Base-by-base conservation (phyloP, 2,329 filamentous ascomycete species). In the Diaporthe eres region DNA sequence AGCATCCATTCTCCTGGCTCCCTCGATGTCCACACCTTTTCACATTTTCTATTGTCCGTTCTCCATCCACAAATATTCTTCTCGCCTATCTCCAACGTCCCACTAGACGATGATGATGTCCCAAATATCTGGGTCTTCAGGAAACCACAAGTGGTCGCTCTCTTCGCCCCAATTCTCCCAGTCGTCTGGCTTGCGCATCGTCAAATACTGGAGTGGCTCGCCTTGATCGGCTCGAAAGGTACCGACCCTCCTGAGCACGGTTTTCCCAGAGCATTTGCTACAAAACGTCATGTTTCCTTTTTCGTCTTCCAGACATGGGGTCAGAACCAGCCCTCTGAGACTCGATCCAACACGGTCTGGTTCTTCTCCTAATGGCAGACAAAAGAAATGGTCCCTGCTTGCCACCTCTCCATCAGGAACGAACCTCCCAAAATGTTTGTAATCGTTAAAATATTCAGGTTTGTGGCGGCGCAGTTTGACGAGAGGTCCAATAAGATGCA, bases 81-180 rank as follows among this genome's bases (percentile, higher is more conserved):
- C 49, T 22, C 28, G n/a, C n/a, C 51, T 55, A 9, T 31, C 2
- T 31, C 25, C 9, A 9, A 34, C 5, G 28, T 34, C 19, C 28
- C 28, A 17, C 34, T 17, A 68, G 5, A 68, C 31, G 28, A 31
- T 31, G 28, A 31, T 31, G 28, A 31, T 31, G 28, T 31, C 28
- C 28, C 28, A 31, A 31, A 31, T 31, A 31, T 31, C 28, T 31
- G 28, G 28, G 28, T 68, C 47, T 12, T 68, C 63, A 53, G 63
- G 63, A 42, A 61, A 75, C 75, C 75, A 76, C 25, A 75, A 4
- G 7, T 76, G 75, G 13, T 72, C 67, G 22, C 67, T 67, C 15
- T 53, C 49, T 0, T 67, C 31, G 0, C 67, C 72, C 67, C 72
- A 72, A 1, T 72, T 53, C 1, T 1, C 49, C 75, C 75, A 76